Base-by-base conservation (phyloP, 176 grass and related monocot genomes). In the Alopecurus myosuroides region DNA sequence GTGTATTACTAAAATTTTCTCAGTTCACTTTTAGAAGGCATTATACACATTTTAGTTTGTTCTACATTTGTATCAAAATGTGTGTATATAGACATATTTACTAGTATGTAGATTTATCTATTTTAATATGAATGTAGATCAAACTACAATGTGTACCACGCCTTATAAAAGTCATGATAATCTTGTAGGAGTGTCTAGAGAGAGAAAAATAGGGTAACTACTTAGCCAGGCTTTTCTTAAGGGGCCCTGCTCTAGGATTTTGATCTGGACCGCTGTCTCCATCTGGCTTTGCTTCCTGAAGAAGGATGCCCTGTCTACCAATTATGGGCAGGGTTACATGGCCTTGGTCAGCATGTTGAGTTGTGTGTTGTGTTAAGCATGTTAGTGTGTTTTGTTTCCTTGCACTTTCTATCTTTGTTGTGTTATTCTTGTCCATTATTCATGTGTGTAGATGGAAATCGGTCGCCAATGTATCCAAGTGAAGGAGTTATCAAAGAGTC, bases 231-330 rank as follows among this genome's bases (percentile, higher is more conserved):
- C 71, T 71, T 89, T 89, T 74, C 6, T 35, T 82, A 62, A 78
- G 65, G 58, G 69, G 22, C 6, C 77, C 70, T 71, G 31, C 19
- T 44, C 34, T 81, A 31, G 7, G 70, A 81, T 77, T 80, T 80
- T 76, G 68, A 91, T 91, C 58, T 84, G 50, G 76, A 77, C 60
- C 75, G 37, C 60, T 84, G 85, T 77, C 89, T 62, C 29, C 15
- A 64, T 64, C 37, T 77, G 70, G 81, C 80, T 76, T 91, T 91
- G 85, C 89, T 88, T 88, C 89, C 60, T 53, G 42, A 77, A 84
- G 85, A 91, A 91, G 85, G 85, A 88, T 85, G 61, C 89, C 50
- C 33, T 85, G 77, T 76, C 89, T 81, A 66, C 70, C 81, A 84
- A 77, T 88, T 84, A 88, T 91, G 81, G 77, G 41, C 76, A 63